Conservation (phyloP, 2,329 filamentous ascomycete species). For the Pseudopyrenochaeta lycopersici region DNA sequence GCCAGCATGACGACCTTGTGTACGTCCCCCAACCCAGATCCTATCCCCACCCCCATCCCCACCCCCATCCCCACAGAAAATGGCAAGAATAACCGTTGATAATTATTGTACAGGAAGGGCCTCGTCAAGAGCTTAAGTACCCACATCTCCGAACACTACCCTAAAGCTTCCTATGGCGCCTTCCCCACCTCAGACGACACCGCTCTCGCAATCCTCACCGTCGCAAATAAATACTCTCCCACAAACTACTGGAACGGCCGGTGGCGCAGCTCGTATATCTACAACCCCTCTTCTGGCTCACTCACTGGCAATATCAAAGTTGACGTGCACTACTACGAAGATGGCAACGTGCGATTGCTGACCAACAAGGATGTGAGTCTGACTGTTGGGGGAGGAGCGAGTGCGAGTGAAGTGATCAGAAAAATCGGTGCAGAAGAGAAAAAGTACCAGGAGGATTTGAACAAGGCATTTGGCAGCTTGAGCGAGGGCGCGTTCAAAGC, state of each 20-base stretch:
- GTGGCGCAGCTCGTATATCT: constrained; percentile 89
- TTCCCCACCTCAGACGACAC: constrained; percentile 81
- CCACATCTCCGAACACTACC: constrained; percentile 90
- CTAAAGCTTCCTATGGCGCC: constrained; percentile 80
- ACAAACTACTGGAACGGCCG: constrained; percentile 99
- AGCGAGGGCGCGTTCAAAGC: constrained; percentile 97
- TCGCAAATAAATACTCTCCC: constrained; percentile 96
- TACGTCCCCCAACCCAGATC: constrained; percentile 56
- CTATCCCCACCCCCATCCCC: neutral
- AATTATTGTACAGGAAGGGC: constrained; percentile 70
- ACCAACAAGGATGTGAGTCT: constrained; percentile 80
- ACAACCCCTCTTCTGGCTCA: constrained; percentile 70
- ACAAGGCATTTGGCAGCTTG: constrained; percentile 84
- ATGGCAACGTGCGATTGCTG: constrained; percentile 92
- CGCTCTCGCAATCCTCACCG: constrained; percentile 81
- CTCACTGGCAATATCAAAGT: constrained; percentile 86
- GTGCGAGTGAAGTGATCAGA: constrained; percentile 74
- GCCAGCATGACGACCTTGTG: constrained; percentile 80
- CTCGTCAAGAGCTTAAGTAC: constrained; percentile 77
- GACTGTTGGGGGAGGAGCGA: constrained; percentile 66
- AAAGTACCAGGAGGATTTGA: constrained; percentile 95
- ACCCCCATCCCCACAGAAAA: neutral
- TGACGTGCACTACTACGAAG: constrained; percentile 99
- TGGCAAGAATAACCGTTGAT: constrained; percentile 5
- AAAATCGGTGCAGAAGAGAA: constrained; percentile 84